These are phyloP conservation scores for Noccaea bulbosa DNA, from an alignment of 345 rosid genomes.

Conservation along the genomic window DNA sequence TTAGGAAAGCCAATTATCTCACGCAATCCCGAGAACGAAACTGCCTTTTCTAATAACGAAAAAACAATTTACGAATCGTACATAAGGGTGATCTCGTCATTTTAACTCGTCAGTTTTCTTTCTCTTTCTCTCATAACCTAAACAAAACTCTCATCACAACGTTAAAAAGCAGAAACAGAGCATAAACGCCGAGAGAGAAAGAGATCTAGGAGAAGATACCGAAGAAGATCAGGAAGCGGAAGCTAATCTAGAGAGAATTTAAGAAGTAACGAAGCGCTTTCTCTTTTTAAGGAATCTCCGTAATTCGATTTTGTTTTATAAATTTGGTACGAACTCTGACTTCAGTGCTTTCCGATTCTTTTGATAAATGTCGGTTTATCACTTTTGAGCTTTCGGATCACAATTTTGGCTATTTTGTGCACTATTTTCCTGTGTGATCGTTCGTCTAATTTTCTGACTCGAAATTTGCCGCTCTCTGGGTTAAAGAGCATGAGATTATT, in stretches of 20 bases:
- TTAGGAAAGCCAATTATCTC: slow-evolving; percentile 27
- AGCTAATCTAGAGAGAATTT: not conserved
- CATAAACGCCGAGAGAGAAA: slow-evolving; percentile 14
- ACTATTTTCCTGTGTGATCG: not conserved
- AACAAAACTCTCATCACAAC: slow-evolving; percentile 22
- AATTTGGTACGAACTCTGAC: slow-evolving; percentile 7
- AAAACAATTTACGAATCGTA: slow-evolving; percentile 8
- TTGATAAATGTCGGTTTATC: not conserved
- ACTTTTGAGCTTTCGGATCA: not conserved
- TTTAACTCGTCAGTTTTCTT: not conserved
- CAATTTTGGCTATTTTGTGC: not conserved
- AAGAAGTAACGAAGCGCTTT: not conserved
- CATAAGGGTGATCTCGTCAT: slow-evolving; percentile 14
- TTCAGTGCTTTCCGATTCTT: slow-evolving; percentile 28
- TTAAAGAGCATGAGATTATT: not conserved
- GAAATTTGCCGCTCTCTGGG: not conserved
- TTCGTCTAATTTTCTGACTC: slow-evolving; percentile 1
- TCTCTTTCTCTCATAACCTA: slow-evolving; percentile 35
- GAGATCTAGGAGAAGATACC: slow-evolving; percentile 27
- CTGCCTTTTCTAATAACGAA: not conserved
- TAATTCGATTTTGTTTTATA: not conserved
- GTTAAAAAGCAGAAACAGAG: slow-evolving; percentile 40
- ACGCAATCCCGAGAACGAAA: slow-evolving; percentile 34
- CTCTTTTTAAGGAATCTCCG: not conserved
- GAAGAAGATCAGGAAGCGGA: slow-evolving; percentile 12